Evolutionary conservation across 176 grass and related monocot genomes (phyloP).

Genomic region (sorghum (Sorghum bicolor)): DNA sequence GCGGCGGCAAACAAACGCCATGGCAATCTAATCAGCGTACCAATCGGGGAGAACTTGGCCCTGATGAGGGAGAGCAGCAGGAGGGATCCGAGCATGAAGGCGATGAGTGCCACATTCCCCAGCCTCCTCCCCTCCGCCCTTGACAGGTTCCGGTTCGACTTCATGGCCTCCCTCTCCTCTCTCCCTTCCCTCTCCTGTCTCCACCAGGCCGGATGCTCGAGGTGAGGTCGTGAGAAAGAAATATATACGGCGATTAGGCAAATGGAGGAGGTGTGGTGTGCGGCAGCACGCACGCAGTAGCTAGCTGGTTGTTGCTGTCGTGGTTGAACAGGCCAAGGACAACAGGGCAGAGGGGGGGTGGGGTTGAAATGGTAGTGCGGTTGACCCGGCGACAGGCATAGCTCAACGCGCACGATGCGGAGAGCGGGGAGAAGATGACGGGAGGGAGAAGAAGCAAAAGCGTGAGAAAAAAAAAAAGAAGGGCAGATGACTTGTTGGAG

Average conservation of each 20-base stretch:
- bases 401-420: not conserved
- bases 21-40: not conserved
- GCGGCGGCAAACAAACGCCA: not conserved
- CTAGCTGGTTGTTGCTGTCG: not conserved
- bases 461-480: not conserved
- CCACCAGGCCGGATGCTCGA: not conserved
- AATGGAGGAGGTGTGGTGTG: not conserved
- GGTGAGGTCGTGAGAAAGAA: not conserved
- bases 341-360: not conserved
- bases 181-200: too few relatives aligned
- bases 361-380: conserved; percentile 33
- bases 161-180: conserved; percentile 36
- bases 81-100: conserved; percentile 63
- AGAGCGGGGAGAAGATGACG: not conserved
- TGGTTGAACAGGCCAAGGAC: conserved; percentile 13
- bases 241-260: not conserved
- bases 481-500: not conserved
- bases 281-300: not conserved
- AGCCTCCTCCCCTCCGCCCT: conserved; percentile 47
- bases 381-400: conserved; percentile 32
- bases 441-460: not conserved
- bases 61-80: conserved; percentile 57
- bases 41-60: conserved; percentile 52
- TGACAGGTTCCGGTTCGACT: conserved; percentile 43
- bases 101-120: conserved; percentile 60